A percentile compares a stretch with the other conserved stretches of the same genome.
These are phyloP conservation scores for Penicillium hesseltinei DNA, from an alignment of 2,329 filamentous ascomycete genomes.

Conservation along the genomic window DNA sequence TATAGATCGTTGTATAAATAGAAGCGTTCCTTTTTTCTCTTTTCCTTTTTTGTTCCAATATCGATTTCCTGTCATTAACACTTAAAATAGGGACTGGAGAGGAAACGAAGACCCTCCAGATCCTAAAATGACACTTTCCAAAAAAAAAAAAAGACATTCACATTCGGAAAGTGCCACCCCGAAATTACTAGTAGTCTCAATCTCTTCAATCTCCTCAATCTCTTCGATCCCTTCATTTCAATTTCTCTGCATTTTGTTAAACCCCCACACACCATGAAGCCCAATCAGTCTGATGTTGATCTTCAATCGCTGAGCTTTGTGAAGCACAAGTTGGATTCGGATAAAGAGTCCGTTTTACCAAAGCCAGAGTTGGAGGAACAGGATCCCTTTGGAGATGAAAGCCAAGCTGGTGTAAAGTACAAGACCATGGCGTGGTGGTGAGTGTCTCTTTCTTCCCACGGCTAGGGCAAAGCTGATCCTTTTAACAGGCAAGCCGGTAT, in stretches of 20 bases:
- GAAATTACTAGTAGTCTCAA: not conserved
- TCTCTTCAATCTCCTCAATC: not conserved
- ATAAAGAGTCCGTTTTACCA: not conserved
- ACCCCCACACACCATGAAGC: not conserved
- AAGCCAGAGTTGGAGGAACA: not conserved
- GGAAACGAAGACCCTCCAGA: too few relatives aligned
- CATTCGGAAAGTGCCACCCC: not conserved
- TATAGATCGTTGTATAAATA: slow-evolving; percentile 32
- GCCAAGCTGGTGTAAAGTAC: slow-evolving; percentile 25
- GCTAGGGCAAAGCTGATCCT: not conserved
- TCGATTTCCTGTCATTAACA: not conserved
- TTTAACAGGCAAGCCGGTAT: slow-evolving; percentile 22
- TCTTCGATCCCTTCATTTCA: not conserved
- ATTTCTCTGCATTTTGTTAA: not conserved
- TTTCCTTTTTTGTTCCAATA: not conserved
- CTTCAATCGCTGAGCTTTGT: not conserved
- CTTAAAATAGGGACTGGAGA: not conserved
- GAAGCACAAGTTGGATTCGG: not conserved
- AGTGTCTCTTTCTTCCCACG: slow-evolving; percentile 1
- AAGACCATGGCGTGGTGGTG: slow-evolving; percentile 32
- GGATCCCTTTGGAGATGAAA: slow-evolving; percentile 30
- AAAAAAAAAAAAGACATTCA: not conserved
- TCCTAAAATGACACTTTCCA: not conserved
- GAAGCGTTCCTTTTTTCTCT: slow-evolving; percentile 17
- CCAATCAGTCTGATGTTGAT: not conserved